A percentile compares a stretch with the other conserved stretches of the same genome.
Conservation (phyloP, 1,284 basidiomycete genomes). For the Sanghuangporus baumii region DNA sequence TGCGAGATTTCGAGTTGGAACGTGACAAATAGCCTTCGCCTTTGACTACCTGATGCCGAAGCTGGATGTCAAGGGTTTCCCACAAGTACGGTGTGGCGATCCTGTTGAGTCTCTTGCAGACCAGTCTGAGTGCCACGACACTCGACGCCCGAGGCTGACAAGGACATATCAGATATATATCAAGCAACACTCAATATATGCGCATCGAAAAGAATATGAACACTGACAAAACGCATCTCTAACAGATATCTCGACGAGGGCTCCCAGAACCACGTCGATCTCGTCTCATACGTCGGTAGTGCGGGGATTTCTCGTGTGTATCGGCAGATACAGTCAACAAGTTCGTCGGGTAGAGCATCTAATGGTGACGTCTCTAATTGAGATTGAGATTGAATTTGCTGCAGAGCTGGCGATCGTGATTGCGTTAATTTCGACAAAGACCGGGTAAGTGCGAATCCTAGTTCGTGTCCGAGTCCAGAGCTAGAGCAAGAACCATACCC, state of each 20-base stretch:
- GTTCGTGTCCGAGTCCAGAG: too few species aligned
- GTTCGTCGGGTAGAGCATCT: neutral
- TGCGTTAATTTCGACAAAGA: neutral
- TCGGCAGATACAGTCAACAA: neutral
- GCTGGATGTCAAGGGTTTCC: neutral
- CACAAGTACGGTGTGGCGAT: conserved; percentile 1
- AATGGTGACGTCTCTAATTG: neutral
- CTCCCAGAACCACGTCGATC: neutral
- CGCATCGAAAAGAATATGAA: neutral
- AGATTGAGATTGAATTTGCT: neutral
- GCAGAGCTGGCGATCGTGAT: neutral
- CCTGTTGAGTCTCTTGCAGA: neutral
- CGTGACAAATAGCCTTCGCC: neutral
- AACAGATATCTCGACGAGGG: conserved; percentile 2
- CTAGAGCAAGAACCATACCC: too few species aligned
- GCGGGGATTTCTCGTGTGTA: neutral
- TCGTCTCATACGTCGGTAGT: neutral
- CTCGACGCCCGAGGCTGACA: neutral
- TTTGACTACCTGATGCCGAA: neutral
- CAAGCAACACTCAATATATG: neutral
- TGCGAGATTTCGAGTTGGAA: neutral
- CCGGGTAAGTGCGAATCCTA: too few species aligned
- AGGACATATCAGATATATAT: neutral
- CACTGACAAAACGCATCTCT: neutral
- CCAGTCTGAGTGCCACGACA: neutral